phyloP scores from a whole-genome alignment of 1,284 basidiomycete species.

The Ganoderma lingzhi region DNA sequence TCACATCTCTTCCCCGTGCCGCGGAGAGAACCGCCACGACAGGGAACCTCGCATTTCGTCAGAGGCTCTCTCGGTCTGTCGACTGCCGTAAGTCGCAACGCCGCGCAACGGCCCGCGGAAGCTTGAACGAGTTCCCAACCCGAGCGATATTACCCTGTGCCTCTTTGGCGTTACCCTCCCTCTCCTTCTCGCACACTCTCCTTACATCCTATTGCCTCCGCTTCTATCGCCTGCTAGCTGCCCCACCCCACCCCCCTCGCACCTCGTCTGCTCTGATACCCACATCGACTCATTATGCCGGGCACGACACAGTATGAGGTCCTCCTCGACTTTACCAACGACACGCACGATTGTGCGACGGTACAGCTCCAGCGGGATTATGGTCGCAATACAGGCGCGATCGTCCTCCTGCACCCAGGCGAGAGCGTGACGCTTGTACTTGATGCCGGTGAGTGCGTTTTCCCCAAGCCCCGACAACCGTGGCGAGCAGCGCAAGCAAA shows the following conservation, averaged over 20 bases:
- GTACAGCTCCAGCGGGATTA: constrained; percentile 73
- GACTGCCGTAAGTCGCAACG: constrained; percentile 37
- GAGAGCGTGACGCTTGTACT: constrained; percentile 72
- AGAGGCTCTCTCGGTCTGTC: constrained; percentile 31
- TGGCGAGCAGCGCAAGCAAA: not conserved
- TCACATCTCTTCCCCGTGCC: constrained; percentile 3
- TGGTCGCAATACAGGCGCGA: constrained; percentile 59
- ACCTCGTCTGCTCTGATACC: constrained; percentile 29
- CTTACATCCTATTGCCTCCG: constrained; percentile 40
- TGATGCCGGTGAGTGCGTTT: constrained; percentile 52
- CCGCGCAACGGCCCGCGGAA: constrained; percentile 40
- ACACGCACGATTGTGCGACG: constrained; percentile 69
- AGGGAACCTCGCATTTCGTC: constrained; percentile 1
- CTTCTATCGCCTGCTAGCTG: constrained; percentile 31
- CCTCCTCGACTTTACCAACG: constrained; percentile 73
- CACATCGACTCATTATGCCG: constrained; percentile 47
- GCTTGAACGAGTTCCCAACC: constrained; percentile 41
- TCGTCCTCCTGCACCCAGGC: constrained; percentile 66
- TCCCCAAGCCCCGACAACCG: not conserved
- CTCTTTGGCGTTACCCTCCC: constrained; percentile 42
- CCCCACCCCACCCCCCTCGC: constrained; percentile 22
- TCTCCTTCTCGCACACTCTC: constrained; percentile 43
- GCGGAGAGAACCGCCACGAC: constrained; percentile 9
- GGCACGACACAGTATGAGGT: constrained; percentile 66
- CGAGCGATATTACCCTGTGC: constrained; percentile 39